Conservation (phyloP, 2,329 filamentous ascomycete genomes). For the Aureobasidium namibiae region DNA sequence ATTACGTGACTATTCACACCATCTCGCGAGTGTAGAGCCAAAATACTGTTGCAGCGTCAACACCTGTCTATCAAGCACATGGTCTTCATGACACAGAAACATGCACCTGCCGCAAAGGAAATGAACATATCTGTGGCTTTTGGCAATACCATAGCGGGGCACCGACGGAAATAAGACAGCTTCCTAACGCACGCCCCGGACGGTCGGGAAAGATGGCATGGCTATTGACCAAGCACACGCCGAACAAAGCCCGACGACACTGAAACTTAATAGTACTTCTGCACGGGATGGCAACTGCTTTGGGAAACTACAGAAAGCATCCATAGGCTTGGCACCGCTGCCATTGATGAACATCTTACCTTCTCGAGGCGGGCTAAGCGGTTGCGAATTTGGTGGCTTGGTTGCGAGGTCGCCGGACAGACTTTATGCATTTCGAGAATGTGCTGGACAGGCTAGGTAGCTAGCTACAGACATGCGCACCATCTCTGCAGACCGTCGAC, state of each 20-base stretch:
- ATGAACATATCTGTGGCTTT: neutral
- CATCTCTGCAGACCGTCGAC: neutral
- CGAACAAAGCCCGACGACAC: constrained; percentile 4
- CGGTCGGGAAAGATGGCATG: neutral
- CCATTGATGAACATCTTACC: neutral
- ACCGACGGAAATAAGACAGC: neutral
- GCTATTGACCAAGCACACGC: neutral
- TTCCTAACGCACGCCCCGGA: neutral
- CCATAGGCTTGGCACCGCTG: neutral
- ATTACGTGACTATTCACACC: neutral
- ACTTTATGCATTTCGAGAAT: neutral
- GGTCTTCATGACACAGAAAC: neutral
- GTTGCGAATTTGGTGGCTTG: neutral
- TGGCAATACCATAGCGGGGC: neutral
- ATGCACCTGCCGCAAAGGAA: neutral
- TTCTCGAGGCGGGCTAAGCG: neutral
- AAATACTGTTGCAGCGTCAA: too few species aligned
- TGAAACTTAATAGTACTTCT: neutral
- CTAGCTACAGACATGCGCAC: neutral
- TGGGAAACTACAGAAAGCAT: neutral
- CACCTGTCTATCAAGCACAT: neutral
- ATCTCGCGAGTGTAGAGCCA: too few species aligned
- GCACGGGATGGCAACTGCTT: too few species aligned
- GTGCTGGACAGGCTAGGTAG: neutral
- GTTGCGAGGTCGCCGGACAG: neutral